These are phyloP conservation scores for Blepharisma undulans DNA, from an alignment of 169 alveolate genomes.

Conservation along the genomic window DNA sequence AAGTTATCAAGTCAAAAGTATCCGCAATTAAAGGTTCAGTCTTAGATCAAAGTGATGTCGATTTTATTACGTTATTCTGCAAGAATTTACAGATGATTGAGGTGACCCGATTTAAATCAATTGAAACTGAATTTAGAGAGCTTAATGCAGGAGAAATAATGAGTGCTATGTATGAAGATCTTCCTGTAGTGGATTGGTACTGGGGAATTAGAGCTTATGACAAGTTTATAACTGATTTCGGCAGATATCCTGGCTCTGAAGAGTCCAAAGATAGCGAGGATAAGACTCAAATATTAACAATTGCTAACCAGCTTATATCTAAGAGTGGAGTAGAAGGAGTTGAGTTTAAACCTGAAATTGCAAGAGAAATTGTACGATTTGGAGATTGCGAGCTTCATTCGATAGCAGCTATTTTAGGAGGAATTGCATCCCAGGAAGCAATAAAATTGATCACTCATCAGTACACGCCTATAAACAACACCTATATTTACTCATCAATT, in stretches of 20 bases:
- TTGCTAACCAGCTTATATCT: conserved; percentile 48
- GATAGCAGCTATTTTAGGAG: conserved; percentile 84
- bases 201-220: conserved; percentile 75
- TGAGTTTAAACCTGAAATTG: conserved; percentile 37
- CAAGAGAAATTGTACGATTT: conserved; percentile 74
- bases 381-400: conserved; percentile 78
- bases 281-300: conserved; percentile 45
- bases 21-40: conserved; percentile 31
- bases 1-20: conserved; percentile 24
- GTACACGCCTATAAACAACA: conserved; percentile 84
- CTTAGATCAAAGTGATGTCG: neutral
- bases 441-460: conserved; percentile 84
- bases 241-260: conserved; percentile 71
- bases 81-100: conserved; percentile 42
- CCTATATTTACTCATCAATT: conserved; percentile 84
- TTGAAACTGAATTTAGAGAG: conserved; percentile 9
- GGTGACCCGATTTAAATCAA: neutral
- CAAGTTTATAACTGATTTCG: conserved; percentile 49
- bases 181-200: conserved; percentile 63
- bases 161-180: conserved; percentile 34
- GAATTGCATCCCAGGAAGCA: conserved; percentile 89
- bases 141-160: conserved; percentile 46
- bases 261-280: conserved; percentile 40
- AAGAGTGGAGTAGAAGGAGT: conserved; percentile 36
- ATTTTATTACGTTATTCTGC: conserved; percentile 23